A percentile compares a stretch with the other conserved stretches of the same genome.
Conservation (phyloP, 2,329 filamentous ascomycete species). For the Epichloe sylvatica region DNA sequence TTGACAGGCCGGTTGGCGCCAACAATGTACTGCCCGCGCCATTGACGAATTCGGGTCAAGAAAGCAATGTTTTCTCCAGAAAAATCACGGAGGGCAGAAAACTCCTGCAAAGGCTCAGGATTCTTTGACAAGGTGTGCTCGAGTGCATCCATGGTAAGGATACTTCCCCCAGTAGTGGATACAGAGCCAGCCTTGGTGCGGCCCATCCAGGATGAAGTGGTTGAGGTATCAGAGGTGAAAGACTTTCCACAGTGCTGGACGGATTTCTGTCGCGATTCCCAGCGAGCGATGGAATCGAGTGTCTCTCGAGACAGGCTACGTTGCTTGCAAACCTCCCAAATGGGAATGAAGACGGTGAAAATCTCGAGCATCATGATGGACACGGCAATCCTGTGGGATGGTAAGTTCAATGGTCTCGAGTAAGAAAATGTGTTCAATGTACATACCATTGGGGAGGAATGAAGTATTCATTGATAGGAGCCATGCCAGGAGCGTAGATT, state of each 20-base stretch:
- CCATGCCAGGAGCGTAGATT: slow-evolving; percentile 37
- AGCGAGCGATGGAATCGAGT: slow-evolving; percentile 33
- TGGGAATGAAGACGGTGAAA: slow-evolving; percentile 49
- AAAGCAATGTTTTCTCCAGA: slow-evolving; percentile 57
- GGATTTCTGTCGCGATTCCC: slow-evolving; percentile 29
- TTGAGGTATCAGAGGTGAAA: slow-evolving; percentile 20
- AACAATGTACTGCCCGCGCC: slow-evolving; percentile 18
- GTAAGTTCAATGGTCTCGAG: neutral
- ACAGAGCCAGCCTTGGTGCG: slow-evolving; percentile 22
- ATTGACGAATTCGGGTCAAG: slow-evolving; percentile 38
- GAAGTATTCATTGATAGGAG: slow-evolving; percentile 37
- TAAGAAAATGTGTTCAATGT: neutral
- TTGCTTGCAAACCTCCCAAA: slow-evolving; percentile 39
- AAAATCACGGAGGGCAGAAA: slow-evolving; percentile 49
- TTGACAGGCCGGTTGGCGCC: slow-evolving; percentile 9
- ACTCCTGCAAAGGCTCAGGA: slow-evolving; percentile 42
- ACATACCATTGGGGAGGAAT: slow-evolving; percentile 49
- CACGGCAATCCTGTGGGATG: slow-evolving; percentile 33
- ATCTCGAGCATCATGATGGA: slow-evolving; percentile 50
- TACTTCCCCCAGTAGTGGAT: slow-evolving; percentile 25
- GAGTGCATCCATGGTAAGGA: slow-evolving; percentile 45
- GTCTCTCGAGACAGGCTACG: slow-evolving; percentile 32
- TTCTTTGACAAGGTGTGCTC: slow-evolving; percentile 44
- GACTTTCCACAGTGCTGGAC: slow-evolving; percentile 19
- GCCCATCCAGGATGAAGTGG: slow-evolving; percentile 23